These are phyloP conservation scores for Pichia nanzhaoensis DNA, from an alignment of 805 yeast genomes.

Conservation along the genomic window DNA sequence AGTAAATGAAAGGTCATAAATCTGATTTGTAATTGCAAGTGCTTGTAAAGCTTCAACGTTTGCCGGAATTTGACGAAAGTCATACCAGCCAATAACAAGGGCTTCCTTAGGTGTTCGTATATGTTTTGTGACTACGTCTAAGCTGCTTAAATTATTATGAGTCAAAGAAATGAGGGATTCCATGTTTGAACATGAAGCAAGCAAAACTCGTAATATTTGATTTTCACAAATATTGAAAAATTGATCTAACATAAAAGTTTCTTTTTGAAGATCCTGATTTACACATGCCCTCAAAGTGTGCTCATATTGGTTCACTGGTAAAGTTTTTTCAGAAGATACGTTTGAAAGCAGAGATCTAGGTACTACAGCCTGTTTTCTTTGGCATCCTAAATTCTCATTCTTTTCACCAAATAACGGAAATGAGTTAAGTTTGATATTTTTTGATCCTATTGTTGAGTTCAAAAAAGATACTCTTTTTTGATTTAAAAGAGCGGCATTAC, in stretches of 20 bases:
- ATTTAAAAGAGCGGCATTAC: too few relatives aligned
- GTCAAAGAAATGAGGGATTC: not conserved
- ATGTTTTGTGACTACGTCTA: conserved; percentile 6
- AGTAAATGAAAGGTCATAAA: conserved; percentile 10
- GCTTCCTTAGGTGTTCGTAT: not conserved
- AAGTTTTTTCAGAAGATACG: too few relatives aligned
- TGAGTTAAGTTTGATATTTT: not conserved
- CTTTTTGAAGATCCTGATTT: too few relatives aligned
- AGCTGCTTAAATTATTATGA: conserved; percentile 1
- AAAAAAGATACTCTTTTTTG: not conserved
- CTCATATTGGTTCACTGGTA: too few relatives aligned
- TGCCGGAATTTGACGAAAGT: conserved; percentile 18
- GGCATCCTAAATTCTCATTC: too few relatives aligned
- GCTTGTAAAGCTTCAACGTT: conserved; percentile 16
- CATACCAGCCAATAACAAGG: conserved; percentile 28
- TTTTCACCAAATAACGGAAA: not conserved
- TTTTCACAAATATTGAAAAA: too few relatives aligned
- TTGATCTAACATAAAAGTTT: too few relatives aligned
- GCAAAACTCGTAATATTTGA: conserved; percentile 9
- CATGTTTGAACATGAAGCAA: conserved; percentile 4
- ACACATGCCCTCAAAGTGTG: too few relatives aligned
- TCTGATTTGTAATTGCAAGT: conserved; percentile 6
- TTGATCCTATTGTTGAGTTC: not conserved
- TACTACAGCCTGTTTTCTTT: too few relatives aligned
- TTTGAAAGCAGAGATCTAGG: too few relatives aligned